A percentile compares a stretch with the other conserved stretches of the same genome.
Conservation (phyloP, 208 protist species). For the Trypanosoma vivax region DNA sequence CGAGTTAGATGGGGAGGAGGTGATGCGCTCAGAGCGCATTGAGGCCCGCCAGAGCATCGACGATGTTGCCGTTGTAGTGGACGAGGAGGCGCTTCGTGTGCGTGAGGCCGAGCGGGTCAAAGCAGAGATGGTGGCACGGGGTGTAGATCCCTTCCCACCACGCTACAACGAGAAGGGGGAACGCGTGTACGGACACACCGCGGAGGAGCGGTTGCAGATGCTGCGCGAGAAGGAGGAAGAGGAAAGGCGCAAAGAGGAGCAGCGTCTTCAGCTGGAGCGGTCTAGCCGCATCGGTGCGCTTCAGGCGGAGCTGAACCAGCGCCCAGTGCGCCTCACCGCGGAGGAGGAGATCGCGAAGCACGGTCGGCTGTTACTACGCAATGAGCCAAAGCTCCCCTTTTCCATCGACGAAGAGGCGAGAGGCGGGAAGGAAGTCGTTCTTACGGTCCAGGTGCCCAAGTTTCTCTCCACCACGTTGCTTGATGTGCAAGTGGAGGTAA, state of each 20-base stretch:
- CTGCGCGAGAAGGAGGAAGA: constrained; percentile 74
- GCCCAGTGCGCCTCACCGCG: constrained; percentile 42
- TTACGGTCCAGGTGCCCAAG: constrained; percentile 86
- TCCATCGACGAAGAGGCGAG: constrained; percentile 60
- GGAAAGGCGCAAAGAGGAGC: constrained; percentile 28
- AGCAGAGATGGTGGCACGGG: constrained; percentile 55
- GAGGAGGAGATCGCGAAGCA: constrained; percentile 87
- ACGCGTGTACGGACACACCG: constrained; percentile 84
- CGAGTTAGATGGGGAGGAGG: constrained; percentile 83
- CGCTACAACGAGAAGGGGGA: constrained; percentile 87
- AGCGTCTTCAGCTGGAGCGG: constrained; percentile 19
- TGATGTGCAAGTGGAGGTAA: constrained; percentile 88
- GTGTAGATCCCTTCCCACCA: constrained; percentile 71
- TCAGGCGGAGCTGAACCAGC: constrained; percentile 49
- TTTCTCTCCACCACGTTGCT: constrained; percentile 93
- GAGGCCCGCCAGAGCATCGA: constrained; percentile 76
- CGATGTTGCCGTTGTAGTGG: constrained; percentile 34
- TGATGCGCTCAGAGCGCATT: constrained; percentile 84
- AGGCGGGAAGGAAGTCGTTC: constrained; percentile 37
- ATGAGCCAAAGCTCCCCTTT: constrained; percentile 89
- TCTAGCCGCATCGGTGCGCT: constrained; percentile 54
- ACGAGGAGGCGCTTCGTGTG: constrained; percentile 40
- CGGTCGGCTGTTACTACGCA: constrained; percentile 86
- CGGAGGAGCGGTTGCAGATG: constrained; percentile 86
- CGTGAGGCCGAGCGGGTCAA: constrained; percentile 66